Evolutionary conservation across 1,139 yeast species (phyloP), one percentile per base, ranked within the genome.

Genomic region (Protomyces arabidopsidicola): DNA sequence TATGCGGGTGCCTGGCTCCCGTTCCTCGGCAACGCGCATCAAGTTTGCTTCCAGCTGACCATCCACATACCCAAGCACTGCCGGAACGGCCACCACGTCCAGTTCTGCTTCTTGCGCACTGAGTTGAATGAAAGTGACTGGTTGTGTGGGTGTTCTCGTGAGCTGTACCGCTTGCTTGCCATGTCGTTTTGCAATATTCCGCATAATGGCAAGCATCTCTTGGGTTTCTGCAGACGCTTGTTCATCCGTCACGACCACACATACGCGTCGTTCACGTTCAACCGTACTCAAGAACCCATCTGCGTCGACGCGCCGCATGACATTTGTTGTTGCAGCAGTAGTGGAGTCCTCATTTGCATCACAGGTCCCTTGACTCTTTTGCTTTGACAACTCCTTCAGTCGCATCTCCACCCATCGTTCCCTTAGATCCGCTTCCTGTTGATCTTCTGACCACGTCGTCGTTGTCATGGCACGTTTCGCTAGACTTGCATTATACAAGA

Each of bases 1-100:
- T 4, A 66, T 5, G 22, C 45, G 35, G 36, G 63, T 34, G 4
- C 42, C 55, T 9, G 65, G 38, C 4, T 57, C 52, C n/a, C 63
- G 20, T 54, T 66, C 67, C 35, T 65, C 68, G 24, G 54, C 42
- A 42, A 63, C 67, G 18, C 66, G 55, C 42, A 65, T 59, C 48
- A 56, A 20, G n/a, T 54, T 66, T 20, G 57, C 65, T 16, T 50
- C 42, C 39, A 66, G 55, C 12, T 63, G 45, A 12, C 67, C 68
- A n/a, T 65, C 24, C 14, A 24, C 16, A 42, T 66, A 66, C 16
- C 48, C 65, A 35, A 66, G 55, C 18, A 66, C 18, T 18, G 68
- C 63, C n/a, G 68, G 68, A 16, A 66, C 53, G 9, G 65, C 61
- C 18, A 54, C 56, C 31, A 22, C 24, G 50, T 65, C 67, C 27